Conservation (phyloP, 345 rosid species). For the Citrus trifoliata region DNA sequence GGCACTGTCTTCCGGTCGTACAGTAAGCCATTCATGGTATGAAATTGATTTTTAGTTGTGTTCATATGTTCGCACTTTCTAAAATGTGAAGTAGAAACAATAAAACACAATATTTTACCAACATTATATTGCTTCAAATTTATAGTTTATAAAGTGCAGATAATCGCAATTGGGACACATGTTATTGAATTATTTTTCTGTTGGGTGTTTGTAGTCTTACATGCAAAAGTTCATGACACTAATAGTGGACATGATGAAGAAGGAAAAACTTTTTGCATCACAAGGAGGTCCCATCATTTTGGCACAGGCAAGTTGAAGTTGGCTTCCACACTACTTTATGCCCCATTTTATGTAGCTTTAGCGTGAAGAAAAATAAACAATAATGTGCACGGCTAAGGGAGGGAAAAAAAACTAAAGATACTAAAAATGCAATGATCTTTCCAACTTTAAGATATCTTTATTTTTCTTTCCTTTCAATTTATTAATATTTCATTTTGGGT, state of each 20-base stretch:
- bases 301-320: conserved; percentile 53
- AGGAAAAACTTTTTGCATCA: conserved; percentile 86
- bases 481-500: neutral
- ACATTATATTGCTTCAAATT: too few species aligned
- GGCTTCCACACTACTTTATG: neutral
- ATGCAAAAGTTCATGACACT: conserved; percentile 77
- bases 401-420: too few species aligned
- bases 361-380: neutral
- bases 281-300: conserved; percentile 98
- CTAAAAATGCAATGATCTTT: neutral
- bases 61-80: too few species aligned
- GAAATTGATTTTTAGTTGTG: neutral
- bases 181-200: too few species aligned
- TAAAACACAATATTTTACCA: neutral
- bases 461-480: too few species aligned
- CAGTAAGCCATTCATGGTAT: conserved; percentile 82
- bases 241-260: conserved; percentile 77
- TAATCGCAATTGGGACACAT: too few species aligned
- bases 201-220: conserved; percentile 46
- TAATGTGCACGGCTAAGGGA: too few species aligned
- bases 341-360: neutral
- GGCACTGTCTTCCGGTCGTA: conserved; percentile 75
- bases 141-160: too few species aligned
- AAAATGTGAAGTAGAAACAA: too few species aligned
- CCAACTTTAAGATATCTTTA: too few species aligned